Evolutionary conservation across 2,329 filamentous ascomycete species (phyloP).

Genomic region (Diaporthe humulicola): DNA sequence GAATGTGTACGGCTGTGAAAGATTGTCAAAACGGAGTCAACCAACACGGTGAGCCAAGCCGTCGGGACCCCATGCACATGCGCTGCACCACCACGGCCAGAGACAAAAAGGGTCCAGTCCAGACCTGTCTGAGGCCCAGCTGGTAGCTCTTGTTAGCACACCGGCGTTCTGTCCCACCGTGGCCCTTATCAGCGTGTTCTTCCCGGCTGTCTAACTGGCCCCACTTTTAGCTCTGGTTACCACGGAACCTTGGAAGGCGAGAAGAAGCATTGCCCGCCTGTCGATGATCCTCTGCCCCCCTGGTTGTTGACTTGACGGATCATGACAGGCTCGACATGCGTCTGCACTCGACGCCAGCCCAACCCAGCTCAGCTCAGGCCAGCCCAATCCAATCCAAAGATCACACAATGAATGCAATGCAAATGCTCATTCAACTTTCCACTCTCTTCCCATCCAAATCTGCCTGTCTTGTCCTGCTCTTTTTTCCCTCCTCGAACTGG

Average conservation of each 20-base stretch:
- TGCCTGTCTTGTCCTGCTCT: not conserved
- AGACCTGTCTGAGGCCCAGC: not conserved
- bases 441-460: not conserved
- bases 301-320: conserved; percentile 6
- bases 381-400: not conserved
- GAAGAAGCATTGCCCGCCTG: not conserved
- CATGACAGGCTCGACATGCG: not conserved
- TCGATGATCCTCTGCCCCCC: not conserved
- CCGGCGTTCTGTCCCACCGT: not conserved
- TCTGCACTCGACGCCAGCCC: not conserved
- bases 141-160: not conserved
- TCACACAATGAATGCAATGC: not conserved
- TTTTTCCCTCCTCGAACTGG: not conserved
- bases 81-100: not conserved
- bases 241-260: conserved; percentile 5
- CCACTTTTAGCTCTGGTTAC: conserved; percentile 4
- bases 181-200: not conserved
- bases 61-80: conserved; percentile 18
- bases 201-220: conserved; percentile 5
- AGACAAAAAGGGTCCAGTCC: conserved; percentile 1
- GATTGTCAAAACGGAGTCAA: not conserved
- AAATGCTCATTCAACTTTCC: not conserved
- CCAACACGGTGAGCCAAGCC: conserved; percentile 14
- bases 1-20: not conserved
- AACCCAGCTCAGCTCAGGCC: not conserved